Conservation (phyloP, 371 early-diverging fungal species). For the Rhizopus stolonifer region DNA sequence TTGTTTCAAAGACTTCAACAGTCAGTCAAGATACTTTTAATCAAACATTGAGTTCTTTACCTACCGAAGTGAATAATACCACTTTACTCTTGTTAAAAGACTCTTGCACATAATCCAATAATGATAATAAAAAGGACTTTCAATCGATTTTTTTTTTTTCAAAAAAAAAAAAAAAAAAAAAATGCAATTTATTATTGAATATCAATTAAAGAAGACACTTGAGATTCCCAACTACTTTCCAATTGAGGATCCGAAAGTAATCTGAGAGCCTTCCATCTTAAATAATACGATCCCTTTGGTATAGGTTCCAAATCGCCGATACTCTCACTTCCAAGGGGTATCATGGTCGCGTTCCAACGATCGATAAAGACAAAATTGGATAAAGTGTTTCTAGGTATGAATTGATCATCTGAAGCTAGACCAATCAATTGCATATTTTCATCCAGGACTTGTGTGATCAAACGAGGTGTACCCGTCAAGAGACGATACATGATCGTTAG, state of each 20-base stretch:
- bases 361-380: conserved; percentile 13
- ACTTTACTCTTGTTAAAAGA: conserved; percentile 16
- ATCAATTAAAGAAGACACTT: conserved; percentile 5
- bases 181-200: not conserved
- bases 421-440: conserved; percentile 5
- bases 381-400: conserved; percentile 16
- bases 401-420: conserved; percentile 2
- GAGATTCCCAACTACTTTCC: conserved; percentile 14
- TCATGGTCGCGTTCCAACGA: conserved; percentile 21
- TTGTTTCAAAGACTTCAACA: conserved; percentile 15
- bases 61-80: conserved; percentile 7
- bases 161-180: too few relatives aligned
- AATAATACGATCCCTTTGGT: conserved; percentile 12
- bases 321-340: conserved; percentile 6
- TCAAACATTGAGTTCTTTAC: conserved; percentile 13
- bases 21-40: conserved; percentile 18
- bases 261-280: conserved; percentile 20
- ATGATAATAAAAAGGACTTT: too few relatives aligned
- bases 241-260: conserved; percentile 17
- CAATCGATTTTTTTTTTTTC: too few relatives aligned
- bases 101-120: too few relatives aligned
- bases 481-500: conserved; percentile 11
- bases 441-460: conserved; percentile 17
- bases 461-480: conserved; percentile 12
- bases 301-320: conserved; percentile 5